phyloP scores from a whole-genome alignment of 441 rosid species.

The Metrosideros polymorpha region DNA sequence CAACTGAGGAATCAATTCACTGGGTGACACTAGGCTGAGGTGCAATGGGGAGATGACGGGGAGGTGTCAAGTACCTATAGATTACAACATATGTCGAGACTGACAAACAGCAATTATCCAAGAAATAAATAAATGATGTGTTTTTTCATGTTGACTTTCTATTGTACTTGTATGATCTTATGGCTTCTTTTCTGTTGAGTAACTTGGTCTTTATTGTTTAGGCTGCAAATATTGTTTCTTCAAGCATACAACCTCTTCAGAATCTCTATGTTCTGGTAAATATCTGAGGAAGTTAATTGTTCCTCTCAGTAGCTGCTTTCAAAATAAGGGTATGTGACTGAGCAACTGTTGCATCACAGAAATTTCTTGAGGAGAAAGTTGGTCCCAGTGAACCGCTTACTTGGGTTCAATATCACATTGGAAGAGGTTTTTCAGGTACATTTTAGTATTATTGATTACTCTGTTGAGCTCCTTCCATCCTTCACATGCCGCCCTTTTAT shows the following conservation, averaged over 20 bases:
- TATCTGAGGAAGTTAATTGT: neutral
- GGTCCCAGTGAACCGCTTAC: constrained; percentile 29
- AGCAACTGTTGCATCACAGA: constrained; percentile 20
- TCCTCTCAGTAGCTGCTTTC: neutral
- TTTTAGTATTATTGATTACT: neutral
- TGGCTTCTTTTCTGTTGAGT: neutral
- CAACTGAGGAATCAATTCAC: neutral
- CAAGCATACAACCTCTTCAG: constrained; percentile 78
- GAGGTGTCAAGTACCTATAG: neutral
- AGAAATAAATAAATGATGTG: neutral
- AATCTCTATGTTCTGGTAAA: constrained; percentile 47
- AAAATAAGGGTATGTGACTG: neutral
- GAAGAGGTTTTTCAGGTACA: constrained; percentile 64
- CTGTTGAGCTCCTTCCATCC: neutral
- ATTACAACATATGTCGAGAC: neutral
- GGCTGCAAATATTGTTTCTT: constrained; percentile 63
- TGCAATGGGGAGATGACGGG: neutral
- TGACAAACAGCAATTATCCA: neutral
- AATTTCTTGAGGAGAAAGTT: constrained; percentile 41
- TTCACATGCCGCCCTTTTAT: neutral
- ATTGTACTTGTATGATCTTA: neutral
- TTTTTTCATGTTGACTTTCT: neutral
- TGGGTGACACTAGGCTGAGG: neutral
- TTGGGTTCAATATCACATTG: constrained; percentile 46
- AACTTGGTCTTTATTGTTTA: constrained; percentile 6